These are phyloP conservation scores for Candida sakaeoensis DNA, from an alignment of 805 yeast genomes.

Conservation along the genomic window DNA sequence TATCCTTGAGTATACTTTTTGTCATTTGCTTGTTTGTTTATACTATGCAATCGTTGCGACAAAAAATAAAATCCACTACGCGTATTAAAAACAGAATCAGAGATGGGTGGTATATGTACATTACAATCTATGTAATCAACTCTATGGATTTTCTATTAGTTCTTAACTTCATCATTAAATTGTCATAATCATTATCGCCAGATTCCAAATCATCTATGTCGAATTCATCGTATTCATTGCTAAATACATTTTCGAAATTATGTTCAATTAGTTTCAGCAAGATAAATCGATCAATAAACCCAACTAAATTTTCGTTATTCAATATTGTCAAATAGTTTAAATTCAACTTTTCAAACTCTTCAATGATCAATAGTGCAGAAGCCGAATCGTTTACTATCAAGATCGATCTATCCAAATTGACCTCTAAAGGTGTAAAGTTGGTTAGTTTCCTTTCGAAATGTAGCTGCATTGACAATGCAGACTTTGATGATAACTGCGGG, in stretches of 20 bases:
- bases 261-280: conserved; percentile 27
- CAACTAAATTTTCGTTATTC: conserved; percentile 22
- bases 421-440: conserved; percentile 12
- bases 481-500: conserved; percentile 13
- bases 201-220: conserved; percentile 4
- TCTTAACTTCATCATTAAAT: conserved; percentile 4
- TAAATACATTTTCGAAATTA: conserved; percentile 18
- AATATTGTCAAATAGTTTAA: conserved; percentile 32
- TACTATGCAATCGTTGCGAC: too few species aligned
- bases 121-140: conserved; percentile 20
- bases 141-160: conserved; percentile 27
- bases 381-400: conserved; percentile 27
- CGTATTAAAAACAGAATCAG: background rate
- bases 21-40: conserved; percentile 3
- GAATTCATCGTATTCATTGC: conserved; percentile 15
- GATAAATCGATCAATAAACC: conserved; percentile 38
- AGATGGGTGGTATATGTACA: background rate
- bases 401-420: conserved; percentile 20
- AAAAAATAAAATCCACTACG: too few species aligned
- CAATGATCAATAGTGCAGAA: conserved; percentile 30
- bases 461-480: conserved; percentile 22
- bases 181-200: background rate
- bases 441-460: conserved; percentile 18
- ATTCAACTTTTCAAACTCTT: conserved; percentile 36
- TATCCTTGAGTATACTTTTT: conserved; percentile 23